These are phyloP conservation scores for Mucor plumbeus DNA, from an alignment of 371 early-diverging fungal genomes.

Conservation along the genomic window DNA sequence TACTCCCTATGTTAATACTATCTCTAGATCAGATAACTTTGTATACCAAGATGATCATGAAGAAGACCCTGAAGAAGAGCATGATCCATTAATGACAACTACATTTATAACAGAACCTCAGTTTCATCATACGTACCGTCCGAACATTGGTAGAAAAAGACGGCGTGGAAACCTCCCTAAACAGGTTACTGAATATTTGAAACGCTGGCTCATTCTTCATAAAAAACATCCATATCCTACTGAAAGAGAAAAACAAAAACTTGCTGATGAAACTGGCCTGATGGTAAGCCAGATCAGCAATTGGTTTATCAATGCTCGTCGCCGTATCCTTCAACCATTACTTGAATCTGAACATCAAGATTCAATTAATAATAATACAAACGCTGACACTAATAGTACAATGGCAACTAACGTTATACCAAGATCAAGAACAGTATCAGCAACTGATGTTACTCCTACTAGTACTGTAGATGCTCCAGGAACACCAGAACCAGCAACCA, in stretches of 20 bases:
- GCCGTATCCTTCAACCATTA: slow-evolving; percentile 67
- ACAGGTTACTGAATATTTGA: slow-evolving; percentile 67
- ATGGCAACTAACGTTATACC: not conserved
- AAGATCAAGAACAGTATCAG: not conserved
- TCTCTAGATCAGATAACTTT: not conserved
- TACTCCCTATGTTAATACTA: not conserved
- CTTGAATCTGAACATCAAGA: slow-evolving; percentile 41
- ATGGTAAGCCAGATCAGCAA: slow-evolving; percentile 83
- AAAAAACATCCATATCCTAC: slow-evolving; percentile 85
- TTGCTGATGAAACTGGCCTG: slow-evolving; percentile 70
- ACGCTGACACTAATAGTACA: not conserved
- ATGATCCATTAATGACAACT: slow-evolving; percentile 2
- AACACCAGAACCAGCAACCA: not conserved
- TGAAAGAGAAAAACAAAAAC: slow-evolving; percentile 74
- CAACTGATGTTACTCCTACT: not conserved
- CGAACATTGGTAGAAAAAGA: slow-evolving; percentile 27
- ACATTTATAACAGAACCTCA: slow-evolving; percentile 22
- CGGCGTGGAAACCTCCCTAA: slow-evolving; percentile 71
- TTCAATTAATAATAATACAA: not conserved
- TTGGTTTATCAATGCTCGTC: slow-evolving; percentile 91
- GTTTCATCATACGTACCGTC: slow-evolving; percentile 19
- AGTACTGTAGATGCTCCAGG: not conserved
- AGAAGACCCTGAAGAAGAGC: not conserved
- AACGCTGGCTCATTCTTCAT: slow-evolving; percentile 78
- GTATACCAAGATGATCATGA: not conserved